These are phyloP conservation scores for Orbilia oligospora DNA, from an alignment of 2,329 filamentous ascomycete species.

Conservation along the genomic window DNA sequence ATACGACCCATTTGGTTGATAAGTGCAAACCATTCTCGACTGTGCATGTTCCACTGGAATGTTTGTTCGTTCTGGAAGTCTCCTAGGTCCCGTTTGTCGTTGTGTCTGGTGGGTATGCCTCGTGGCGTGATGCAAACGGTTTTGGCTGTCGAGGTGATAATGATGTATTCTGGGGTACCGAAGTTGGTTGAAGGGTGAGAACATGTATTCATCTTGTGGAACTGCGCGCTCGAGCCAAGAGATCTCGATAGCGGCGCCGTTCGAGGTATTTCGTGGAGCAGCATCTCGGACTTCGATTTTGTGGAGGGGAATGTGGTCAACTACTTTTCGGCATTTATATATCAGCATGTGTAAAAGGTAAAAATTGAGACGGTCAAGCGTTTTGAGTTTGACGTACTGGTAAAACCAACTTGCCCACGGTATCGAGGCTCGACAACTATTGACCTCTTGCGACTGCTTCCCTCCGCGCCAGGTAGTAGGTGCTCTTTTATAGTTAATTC, in stretches of 20 bases:
- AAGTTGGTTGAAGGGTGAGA: constrained; percentile 19
- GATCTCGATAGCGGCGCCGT: constrained; percentile 36
- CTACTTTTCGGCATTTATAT: not conserved
- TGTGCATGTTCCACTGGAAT: constrained; percentile 27
- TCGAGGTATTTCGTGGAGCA: constrained; percentile 14
- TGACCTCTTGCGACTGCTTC: constrained; percentile 31
- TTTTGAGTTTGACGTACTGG: not conserved
- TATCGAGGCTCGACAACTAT: constrained; percentile 37
- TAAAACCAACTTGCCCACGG: constrained; percentile 36
- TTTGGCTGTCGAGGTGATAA: constrained; percentile 33
- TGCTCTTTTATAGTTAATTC: constrained; percentile 32
- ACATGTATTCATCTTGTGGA: constrained; percentile 34
- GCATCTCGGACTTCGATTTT: constrained; percentile 35
- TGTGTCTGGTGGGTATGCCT: constrained; percentile 19
- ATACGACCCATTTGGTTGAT: constrained; percentile 21
- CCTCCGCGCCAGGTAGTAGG: constrained; percentile 20
- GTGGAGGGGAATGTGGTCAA: constrained; percentile 39
- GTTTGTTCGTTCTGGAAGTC: constrained; percentile 1
- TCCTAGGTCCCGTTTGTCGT: constrained; percentile 4
- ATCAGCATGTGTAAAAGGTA: not conserved
- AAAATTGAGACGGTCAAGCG: no score
- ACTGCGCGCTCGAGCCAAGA: constrained; percentile 23
- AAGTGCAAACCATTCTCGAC: constrained; percentile 20
- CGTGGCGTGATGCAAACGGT: constrained; percentile 21
- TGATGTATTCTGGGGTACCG: constrained; percentile 37